Conservation (phyloP, 78 protist genomes). For the Capsaspora owczarzaki region DNA sequence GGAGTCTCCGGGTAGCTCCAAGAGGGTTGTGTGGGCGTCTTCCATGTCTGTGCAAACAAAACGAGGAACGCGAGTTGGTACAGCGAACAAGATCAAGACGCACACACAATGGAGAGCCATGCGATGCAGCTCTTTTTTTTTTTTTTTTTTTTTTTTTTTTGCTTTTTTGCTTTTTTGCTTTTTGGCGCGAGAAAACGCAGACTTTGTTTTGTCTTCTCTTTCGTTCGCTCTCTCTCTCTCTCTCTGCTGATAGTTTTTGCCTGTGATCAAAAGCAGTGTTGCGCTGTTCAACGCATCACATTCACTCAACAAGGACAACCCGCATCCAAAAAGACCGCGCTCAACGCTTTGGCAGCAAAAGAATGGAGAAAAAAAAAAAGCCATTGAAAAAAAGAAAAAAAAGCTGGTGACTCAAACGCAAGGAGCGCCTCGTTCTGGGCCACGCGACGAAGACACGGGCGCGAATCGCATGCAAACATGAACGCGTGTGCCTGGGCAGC, state of each 20-base stretch:
- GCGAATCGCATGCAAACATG: neutral
- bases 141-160: too few relatives aligned
- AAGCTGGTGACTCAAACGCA: too few relatives aligned
- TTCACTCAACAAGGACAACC: neutral
- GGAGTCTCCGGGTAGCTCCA: neutral
- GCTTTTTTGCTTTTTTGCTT: too few relatives aligned
- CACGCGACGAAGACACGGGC: neutral
- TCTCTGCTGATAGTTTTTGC: too few relatives aligned
- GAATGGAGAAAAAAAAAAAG: too few relatives aligned
- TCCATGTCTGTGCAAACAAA: conserved; percentile 12
- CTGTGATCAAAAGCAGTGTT: too few relatives aligned
- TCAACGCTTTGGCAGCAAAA: neutral
- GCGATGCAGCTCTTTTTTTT: neutral
- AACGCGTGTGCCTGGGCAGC: neutral
- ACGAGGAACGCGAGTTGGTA: neutral
- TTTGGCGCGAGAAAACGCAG: too few relatives aligned
- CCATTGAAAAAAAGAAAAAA: too few relatives aligned
- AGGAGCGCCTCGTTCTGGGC: too few relatives aligned
- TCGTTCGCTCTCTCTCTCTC: too few relatives aligned
- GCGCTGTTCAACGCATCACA: too few relatives aligned
- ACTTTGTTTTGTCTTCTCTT: too few relatives aligned
- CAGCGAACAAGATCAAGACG: neutral
- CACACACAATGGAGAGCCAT: neutral
- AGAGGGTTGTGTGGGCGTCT: conserved; percentile 17
- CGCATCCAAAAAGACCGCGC: neutral